These are phyloP conservation scores for Saccharomycopsis sp. DNA, from an alignment of 805 yeast species.

Conservation along the genomic window DNA sequence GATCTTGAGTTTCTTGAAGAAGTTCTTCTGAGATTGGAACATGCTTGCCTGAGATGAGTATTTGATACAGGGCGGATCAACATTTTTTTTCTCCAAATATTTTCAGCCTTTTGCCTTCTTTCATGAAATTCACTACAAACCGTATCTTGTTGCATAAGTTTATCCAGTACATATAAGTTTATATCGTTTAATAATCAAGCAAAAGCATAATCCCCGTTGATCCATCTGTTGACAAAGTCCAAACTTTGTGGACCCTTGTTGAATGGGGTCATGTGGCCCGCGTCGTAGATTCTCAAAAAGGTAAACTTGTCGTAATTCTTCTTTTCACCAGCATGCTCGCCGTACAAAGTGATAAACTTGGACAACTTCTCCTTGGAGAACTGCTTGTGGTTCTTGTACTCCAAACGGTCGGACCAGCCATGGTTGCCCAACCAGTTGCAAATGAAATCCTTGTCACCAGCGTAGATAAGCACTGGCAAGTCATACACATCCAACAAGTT, in stretches of 20 bases:
- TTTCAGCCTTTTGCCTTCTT: too few relatives aligned
- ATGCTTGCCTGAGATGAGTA: too few relatives aligned
- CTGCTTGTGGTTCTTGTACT: slow-evolving; percentile 49
- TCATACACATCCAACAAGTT: slow-evolving; percentile 43
- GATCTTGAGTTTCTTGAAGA: too few relatives aligned
- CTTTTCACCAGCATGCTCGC: slow-evolving; percentile 50
- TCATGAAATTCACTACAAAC: too few relatives aligned
- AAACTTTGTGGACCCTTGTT: slow-evolving; percentile 73
- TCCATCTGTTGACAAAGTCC: slow-evolving; percentile 69
- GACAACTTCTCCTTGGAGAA: slow-evolving; percentile 36
- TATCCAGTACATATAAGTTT: too few relatives aligned
- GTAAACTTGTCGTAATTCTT: slow-evolving; percentile 66
- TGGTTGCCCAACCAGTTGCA: slow-evolving; percentile 90
- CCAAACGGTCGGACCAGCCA: slow-evolving; percentile 66
- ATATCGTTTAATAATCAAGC: too few relatives aligned
- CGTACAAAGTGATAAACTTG: slow-evolving; percentile 30
- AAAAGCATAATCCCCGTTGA: slow-evolving; percentile 37
- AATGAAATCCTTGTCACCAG: slow-evolving; percentile 91
- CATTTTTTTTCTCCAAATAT: too few relatives aligned
- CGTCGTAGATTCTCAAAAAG: slow-evolving; percentile 67
- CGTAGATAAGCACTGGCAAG: slow-evolving; percentile 76
- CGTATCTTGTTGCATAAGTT: too few relatives aligned
- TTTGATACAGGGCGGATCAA: too few relatives aligned
- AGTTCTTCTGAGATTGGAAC: too few relatives aligned
- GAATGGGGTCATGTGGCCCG: slow-evolving; percentile 90